Percentiles rank a stretch among this genome's conserved stretches.
Evolutionary conservation across 2,329 filamentous ascomycete species (phyloP).

Genomic region (Neonectria neomacrospora): DNA sequence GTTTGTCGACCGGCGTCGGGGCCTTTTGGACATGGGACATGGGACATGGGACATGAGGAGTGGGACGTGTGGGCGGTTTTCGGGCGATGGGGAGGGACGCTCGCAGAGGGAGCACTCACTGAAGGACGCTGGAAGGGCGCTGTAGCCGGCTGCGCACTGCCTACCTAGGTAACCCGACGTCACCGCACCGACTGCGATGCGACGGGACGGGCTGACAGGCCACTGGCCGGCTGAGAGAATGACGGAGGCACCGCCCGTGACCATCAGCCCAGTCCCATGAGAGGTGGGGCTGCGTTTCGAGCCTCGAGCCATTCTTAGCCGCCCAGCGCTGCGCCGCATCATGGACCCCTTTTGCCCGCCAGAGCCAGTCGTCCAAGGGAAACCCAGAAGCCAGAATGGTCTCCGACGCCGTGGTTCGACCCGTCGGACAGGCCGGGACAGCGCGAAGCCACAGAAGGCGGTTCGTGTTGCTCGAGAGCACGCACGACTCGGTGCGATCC

Average conservation of each 20-base stretch:
- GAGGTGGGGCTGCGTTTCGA: conserved; percentile 10
- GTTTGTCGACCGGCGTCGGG: conserved; percentile 39
- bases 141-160: conserved; percentile 5
- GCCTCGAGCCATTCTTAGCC: neutral
- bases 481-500: neutral
- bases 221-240: neutral
- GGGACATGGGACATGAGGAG: conserved; percentile 23
- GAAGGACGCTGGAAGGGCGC: neutral
- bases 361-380: neutral
- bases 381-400: neutral
- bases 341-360: neutral
- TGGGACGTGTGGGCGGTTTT: conserved; percentile 33
- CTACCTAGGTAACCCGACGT: conserved; percentile 31
- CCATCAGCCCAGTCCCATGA: conserved; percentile 2
- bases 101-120: neutral
- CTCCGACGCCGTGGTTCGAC: conserved; percentile 8
- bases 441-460: conserved; percentile 18
- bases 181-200: conserved; percentile 25
- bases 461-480: conserved; percentile 7
- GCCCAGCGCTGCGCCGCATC: neutral
- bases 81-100: conserved; percentile 27
- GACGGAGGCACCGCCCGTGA: neutral
- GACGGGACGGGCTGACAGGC: neutral
- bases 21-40: conserved; percentile 30
- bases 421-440: conserved; percentile 6